Conservation (phyloP, 2,329 filamentous ascomycete species). For the Sporothrix variecibatus region DNA sequence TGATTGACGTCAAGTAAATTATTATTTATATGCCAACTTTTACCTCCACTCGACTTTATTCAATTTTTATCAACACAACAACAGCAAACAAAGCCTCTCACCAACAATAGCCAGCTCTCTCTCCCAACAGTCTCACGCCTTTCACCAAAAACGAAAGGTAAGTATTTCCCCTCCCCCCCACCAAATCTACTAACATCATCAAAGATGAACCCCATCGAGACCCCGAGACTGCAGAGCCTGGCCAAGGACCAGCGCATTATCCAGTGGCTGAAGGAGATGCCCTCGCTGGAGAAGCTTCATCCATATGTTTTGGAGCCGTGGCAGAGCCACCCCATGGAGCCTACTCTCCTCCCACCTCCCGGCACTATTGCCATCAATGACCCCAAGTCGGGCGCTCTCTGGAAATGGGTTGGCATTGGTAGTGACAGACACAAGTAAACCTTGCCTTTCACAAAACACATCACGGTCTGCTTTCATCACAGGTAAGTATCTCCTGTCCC, state of each 20-base stretch:
- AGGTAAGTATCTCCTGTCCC: slow-evolving; percentile 27
- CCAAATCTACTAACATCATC: not conserved
- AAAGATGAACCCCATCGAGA: not conserved
- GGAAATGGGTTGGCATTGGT: not conserved
- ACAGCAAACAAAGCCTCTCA: not conserved
- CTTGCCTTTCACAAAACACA: not conserved
- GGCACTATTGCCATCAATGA: not conserved
- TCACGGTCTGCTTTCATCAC: not conserved
- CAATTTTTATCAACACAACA: not conserved
- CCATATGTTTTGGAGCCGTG: not conserved
- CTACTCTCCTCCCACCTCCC: not conserved
- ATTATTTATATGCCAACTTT: not conserved
- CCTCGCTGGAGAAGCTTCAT: not conserved
- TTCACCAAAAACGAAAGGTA: not conserved
- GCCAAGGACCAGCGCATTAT: not conserved
- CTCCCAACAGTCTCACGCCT: not conserved
- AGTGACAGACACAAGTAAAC: not conserved
- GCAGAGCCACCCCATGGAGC: not conserved
- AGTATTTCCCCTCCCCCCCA: not conserved
- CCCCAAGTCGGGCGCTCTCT: not conserved
- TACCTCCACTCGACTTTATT: no score
- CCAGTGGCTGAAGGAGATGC: not conserved
- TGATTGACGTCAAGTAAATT: not conserved
- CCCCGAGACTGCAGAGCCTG: slow-evolving; percentile 1
- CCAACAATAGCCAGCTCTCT: not conserved